Evolutionary conservation across 371 early-diverging fungal genomes (phyloP).

Genomic region (Rhizopus microsporus): DNA sequence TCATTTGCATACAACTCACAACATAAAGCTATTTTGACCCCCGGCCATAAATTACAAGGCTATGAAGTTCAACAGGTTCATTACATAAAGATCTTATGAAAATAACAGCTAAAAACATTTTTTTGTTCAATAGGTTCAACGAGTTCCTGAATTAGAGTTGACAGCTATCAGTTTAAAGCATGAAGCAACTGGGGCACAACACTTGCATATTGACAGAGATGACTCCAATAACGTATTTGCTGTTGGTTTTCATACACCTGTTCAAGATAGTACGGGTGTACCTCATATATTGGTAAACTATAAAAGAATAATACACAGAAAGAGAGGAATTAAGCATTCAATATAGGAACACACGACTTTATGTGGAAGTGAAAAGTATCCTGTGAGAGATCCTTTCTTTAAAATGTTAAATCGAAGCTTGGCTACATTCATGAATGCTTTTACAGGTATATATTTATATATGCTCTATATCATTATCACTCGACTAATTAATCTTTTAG

Average conservation of each 20-base stretch:
- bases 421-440: conserved; percentile 97
- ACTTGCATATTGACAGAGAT: conserved; percentile 84
- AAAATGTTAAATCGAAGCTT: conserved; percentile 96
- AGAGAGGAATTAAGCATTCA: neutral
- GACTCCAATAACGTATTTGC: conserved; percentile 91
- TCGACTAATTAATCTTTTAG: conserved; percentile 31
- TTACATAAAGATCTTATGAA: neutral
- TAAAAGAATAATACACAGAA: neutral
- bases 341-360: conserved; percentile 88
- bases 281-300: conserved; percentile 82
- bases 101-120: neutral
- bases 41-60: conserved; percentile 33
- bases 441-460: conserved; percentile 64
- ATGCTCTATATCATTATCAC: too few species aligned
- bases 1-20: neutral
- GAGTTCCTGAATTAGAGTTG: conserved; percentile 69
- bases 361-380: conserved; percentile 87
- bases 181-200: conserved; percentile 81
- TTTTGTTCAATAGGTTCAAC: conserved; percentile 29
- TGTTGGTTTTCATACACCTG: conserved; percentile 90
- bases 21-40: conserved; percentile 24
- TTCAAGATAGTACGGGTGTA: conserved; percentile 82
- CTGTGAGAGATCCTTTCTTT: conserved; percentile 96
- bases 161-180: conserved; percentile 72
- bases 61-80: conserved; percentile 28